Conservation (phyloP, 164 flowering plant species). For the Houttuynia cordata region DNA sequence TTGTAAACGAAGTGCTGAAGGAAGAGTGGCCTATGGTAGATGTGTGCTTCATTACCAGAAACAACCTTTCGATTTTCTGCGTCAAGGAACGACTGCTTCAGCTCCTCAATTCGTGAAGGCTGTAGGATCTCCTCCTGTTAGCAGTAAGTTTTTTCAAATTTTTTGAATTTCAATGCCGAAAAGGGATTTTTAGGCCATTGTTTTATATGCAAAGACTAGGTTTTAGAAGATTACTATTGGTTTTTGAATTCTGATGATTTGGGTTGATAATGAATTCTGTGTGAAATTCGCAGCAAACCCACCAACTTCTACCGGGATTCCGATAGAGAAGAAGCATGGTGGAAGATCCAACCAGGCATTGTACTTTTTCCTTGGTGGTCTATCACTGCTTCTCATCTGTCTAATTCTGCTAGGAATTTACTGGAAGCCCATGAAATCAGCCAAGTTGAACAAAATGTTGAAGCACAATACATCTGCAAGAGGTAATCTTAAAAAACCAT, state of each 20-base stretch:
- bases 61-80: not conserved
- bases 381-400: constrained; percentile 23
- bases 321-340: constrained; percentile 4
- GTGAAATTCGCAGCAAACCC: constrained; percentile 10
- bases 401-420: constrained; percentile 26
- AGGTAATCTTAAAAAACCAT: constrained; percentile 13
- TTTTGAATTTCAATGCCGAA: too few relatives aligned
- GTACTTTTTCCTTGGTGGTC: constrained; percentile 33
- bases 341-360: constrained; percentile 12
- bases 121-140: not conserved
- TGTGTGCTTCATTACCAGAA: not conserved
- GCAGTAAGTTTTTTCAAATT: not conserved
- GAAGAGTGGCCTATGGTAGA: not conserved
- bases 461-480: constrained; percentile 3
- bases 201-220: not conserved
- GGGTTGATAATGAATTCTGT: not conserved
- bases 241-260: not conserved
- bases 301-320: constrained; percentile 10
- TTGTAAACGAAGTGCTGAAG: not conserved
- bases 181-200: too few relatives aligned
- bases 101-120: not conserved
- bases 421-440: constrained; percentile 20
- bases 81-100: not conserved
- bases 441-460: constrained; percentile 13
- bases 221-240: not conserved